phyloP scores from a whole-genome alignment of 2,329 filamentous ascomycete genomes.

The Myotisia sp. region DNA sequence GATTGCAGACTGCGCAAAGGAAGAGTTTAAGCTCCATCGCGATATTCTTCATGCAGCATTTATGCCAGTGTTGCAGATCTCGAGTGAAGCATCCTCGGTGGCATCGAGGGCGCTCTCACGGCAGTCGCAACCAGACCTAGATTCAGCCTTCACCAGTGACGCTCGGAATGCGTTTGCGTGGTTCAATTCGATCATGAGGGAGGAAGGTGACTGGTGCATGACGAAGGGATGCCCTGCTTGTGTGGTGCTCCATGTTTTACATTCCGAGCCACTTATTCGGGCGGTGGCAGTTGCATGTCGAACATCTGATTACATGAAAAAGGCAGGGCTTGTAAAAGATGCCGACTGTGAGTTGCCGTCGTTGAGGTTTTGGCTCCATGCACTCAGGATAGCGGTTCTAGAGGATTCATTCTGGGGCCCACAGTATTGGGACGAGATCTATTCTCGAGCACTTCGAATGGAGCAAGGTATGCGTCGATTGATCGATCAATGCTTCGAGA shows the following conservation, averaged over 20 bases:
- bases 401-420: conserved; percentile 31
- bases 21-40: conserved; percentile 37
- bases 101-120: conserved; percentile 38
- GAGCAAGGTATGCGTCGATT: conserved; percentile 28
- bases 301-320: conserved; percentile 24
- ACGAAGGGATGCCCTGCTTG: conserved; percentile 41
- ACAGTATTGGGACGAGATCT: conserved; percentile 29
- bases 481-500: conserved; percentile 26
- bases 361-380: conserved; percentile 27
- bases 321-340: conserved; percentile 14
- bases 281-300: conserved; percentile 30
- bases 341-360: conserved; percentile 14
- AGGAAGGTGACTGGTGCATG: conserved; percentile 44
- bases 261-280: conserved; percentile 33
- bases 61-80: conserved; percentile 44
- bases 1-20: conserved; percentile 20
- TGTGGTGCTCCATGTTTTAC: conserved; percentile 28
- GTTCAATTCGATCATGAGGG: conserved; percentile 44
- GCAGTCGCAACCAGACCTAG: conserved; percentile 37
- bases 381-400: conserved; percentile 27
- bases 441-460: conserved; percentile 25
- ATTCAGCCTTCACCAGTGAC: conserved; percentile 43
- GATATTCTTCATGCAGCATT: conserved; percentile 46
- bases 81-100: conserved; percentile 39
- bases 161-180: conserved; percentile 45